These are phyloP conservation scores for Colletotrichum sp. DNA, from an alignment of 2,329 filamentous ascomycete species.

Conservation along the genomic window DNA sequence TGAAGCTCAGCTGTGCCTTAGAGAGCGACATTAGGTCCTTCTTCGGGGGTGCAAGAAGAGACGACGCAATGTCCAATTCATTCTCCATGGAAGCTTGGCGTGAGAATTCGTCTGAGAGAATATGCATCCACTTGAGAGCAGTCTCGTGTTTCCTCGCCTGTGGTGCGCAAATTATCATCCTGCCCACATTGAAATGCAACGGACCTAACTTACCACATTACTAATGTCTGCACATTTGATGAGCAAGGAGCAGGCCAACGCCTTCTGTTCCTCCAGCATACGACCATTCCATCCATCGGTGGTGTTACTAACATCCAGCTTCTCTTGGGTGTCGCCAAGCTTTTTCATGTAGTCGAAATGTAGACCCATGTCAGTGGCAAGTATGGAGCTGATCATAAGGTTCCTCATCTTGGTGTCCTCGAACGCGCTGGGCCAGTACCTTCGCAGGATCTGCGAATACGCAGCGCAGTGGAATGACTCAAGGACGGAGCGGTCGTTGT, in stretches of 20 bases:
- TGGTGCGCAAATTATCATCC: slow-evolving; percentile 23
- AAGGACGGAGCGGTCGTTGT: slow-evolving; percentile 95
- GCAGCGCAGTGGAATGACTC: slow-evolving; percentile 98
- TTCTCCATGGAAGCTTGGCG: slow-evolving; percentile 91
- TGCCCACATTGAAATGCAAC: neutral
- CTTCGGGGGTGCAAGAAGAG: slow-evolving; percentile 83
- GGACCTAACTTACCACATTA: slow-evolving; percentile 77
- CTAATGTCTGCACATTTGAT: slow-evolving; percentile 99
- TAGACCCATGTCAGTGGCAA: slow-evolving; percentile 96
- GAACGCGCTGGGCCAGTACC: slow-evolving; percentile 88
- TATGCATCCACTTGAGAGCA: slow-evolving; percentile 87
- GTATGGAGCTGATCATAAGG: slow-evolving; percentile 95
- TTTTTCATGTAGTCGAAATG: slow-evolving; percentile 98
- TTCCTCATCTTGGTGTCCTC: slow-evolving; percentile 80
- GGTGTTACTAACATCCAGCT: slow-evolving; percentile 69
- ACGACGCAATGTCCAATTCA: slow-evolving; percentile 85
- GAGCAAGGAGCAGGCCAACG: slow-evolving; percentile 84
- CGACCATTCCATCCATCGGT: slow-evolving; percentile 80
- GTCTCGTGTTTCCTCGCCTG: slow-evolving; percentile 84
- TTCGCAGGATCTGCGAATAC: slow-evolving; percentile 91
- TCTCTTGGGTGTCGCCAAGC: slow-evolving; percentile 80
- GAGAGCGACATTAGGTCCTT: slow-evolving; percentile 84
- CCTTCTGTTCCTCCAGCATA: slow-evolving; percentile 76
- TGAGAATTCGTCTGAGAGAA: slow-evolving; percentile 94
- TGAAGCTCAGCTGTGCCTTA: slow-evolving; percentile 91